phyloP scores from a whole-genome alignment of 78 protist species.

The Dictyostelium firmibasis region DNA sequence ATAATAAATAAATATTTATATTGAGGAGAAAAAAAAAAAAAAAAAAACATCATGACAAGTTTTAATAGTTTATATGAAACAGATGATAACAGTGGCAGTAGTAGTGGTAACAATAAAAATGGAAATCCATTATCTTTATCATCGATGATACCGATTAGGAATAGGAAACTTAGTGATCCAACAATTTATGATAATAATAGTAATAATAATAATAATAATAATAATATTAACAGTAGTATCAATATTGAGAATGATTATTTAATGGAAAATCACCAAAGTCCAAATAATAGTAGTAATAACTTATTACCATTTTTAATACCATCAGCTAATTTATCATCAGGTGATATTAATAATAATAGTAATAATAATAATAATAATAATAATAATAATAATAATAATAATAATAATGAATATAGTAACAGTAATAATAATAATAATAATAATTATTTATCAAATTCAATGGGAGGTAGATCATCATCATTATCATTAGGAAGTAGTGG shows the following conservation, averaged over 20 bases:
- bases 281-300: background rate
- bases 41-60: background rate
- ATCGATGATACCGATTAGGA: background rate
- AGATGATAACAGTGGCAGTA: background rate
- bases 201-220: too few relatives aligned
- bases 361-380: background rate
- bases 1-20: too few relatives aligned
- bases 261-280: background rate
- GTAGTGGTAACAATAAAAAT: background rate
- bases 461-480: background rate
- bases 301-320: background rate
- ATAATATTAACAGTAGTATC: background rate
- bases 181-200: background rate
- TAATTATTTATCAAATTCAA: background rate
- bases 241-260: background rate
- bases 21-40: too few relatives aligned
- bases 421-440: background rate
- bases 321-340: background rate
- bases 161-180: conserved; percentile 24
- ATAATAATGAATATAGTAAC: background rate
- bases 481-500: background rate
- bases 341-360: background rate
- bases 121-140: conserved; percentile 4
- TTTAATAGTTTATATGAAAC: background rate
- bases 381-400: background rate